phyloP scores from a whole-genome alignment of 495 filamentous ascomycete genomes.

The Staphylotrichum tortipilum region DNA sequence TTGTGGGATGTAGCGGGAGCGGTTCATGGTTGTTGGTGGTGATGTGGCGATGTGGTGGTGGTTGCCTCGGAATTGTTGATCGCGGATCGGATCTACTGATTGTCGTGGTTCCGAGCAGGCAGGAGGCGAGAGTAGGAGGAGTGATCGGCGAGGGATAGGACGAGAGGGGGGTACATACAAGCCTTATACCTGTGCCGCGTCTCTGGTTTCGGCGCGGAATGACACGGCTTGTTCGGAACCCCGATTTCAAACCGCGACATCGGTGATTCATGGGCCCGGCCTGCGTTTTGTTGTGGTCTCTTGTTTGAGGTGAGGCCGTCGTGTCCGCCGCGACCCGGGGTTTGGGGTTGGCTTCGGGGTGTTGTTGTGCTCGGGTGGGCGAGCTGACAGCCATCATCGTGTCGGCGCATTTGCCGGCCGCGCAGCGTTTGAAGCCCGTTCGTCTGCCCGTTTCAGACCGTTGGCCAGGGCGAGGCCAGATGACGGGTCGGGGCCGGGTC shows the following conservation, averaged over 20 bases:
- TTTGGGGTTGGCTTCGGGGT: neutral
- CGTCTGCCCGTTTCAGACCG: constrained; percentile 7
- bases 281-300: neutral
- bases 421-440: constrained; percentile 3
- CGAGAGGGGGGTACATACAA: constrained; percentile 1
- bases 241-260: neutral
- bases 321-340: neutral
- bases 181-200: constrained; percentile 9
- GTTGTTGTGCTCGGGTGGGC: neutral
- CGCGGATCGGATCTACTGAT: constrained; percentile 9
- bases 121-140: neutral
- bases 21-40: constrained; percentile 8
- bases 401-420: neutral
- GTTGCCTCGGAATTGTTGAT: neutral
- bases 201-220: neutral
- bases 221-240: constrained; percentile 5
- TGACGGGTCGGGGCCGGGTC: neutral
- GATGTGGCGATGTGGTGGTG: neutral
- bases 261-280: neutral
- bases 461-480: neutral
- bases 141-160: constrained; percentile 2
- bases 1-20: constrained; percentile 9
- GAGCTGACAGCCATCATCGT: neutral
- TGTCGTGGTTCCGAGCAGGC: neutral
- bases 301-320: constrained; percentile 1